Evolutionary conservation across 1,284 basidiomycete genomes (phyloP).

Genomic region (Rhodotorula sp.): DNA sequence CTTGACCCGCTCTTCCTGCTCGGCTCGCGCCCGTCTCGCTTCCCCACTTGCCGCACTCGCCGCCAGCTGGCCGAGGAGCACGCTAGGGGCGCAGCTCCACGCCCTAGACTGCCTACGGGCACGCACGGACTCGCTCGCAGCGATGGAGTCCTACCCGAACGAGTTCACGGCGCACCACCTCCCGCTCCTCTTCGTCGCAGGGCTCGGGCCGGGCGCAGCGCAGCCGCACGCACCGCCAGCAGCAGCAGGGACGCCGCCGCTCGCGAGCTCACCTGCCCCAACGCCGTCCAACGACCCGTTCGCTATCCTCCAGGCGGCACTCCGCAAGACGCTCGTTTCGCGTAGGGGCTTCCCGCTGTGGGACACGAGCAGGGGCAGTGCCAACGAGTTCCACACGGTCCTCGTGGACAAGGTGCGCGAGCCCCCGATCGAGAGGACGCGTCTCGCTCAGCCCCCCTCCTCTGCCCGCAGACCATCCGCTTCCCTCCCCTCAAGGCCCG

Average conservation of each 20-base stretch:
- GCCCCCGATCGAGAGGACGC: background rate
- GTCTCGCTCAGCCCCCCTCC: background rate
- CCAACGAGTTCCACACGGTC: slow-evolving; percentile 74
- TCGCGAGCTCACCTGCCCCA: slow-evolving; percentile 20
- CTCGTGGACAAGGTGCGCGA: slow-evolving; percentile 70
- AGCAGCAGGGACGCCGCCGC: slow-evolving; percentile 39
- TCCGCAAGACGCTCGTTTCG: slow-evolving; percentile 63
- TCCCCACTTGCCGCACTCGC: too few relatives aligned
- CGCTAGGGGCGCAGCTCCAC: too few relatives aligned
- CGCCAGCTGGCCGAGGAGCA: too few relatives aligned
- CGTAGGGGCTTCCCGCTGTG: slow-evolving; percentile 54
- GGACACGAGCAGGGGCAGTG: slow-evolving; percentile 48
- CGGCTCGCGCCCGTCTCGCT: too few relatives aligned
- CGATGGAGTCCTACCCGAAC: slow-evolving; percentile 45
- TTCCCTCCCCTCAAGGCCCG: slow-evolving; percentile 83
- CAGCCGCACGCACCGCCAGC: slow-evolving; percentile 31
- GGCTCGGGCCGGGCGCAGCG: slow-evolving; percentile 60
- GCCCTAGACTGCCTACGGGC: too few relatives aligned
- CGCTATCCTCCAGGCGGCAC: slow-evolving; percentile 62
- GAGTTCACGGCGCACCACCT: slow-evolving; percentile 72
- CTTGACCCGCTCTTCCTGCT: too few relatives aligned
- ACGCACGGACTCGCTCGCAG: background rate
- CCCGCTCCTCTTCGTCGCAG: slow-evolving; percentile 90
- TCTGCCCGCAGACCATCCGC: slow-evolving; percentile 59
- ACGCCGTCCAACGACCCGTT: slow-evolving; percentile 47